Evolutionary conservation across 2,329 filamentous ascomycete genomes (phyloP).

Genomic region (Fusarium tuaranense): DNA sequence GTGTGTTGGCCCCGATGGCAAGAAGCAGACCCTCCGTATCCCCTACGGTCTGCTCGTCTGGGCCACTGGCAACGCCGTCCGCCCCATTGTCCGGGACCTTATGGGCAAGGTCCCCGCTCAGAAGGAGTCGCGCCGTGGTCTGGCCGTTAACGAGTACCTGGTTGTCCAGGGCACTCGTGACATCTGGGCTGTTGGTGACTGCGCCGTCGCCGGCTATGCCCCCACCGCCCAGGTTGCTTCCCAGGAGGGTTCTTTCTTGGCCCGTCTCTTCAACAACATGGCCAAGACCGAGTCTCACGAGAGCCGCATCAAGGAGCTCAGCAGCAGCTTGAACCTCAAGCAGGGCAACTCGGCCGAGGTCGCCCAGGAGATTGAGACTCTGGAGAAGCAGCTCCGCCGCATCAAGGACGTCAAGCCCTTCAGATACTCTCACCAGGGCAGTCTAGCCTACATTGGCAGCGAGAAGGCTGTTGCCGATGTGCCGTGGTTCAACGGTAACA

Average conservation of each 20-base stretch:
- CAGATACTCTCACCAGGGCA: slow-evolving; percentile 98
- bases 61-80: slow-evolving; percentile 96
- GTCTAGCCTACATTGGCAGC: slow-evolving; percentile 96
- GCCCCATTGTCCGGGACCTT: slow-evolving; percentile 89
- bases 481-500: slow-evolving; percentile 96
- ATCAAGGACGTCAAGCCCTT: slow-evolving; percentile 97
- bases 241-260: slow-evolving; percentile 96
- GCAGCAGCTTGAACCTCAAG: slow-evolving; percentile 69
- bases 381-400: slow-evolving; percentile 87
- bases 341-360: slow-evolving; percentile 75
- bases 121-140: slow-evolving; percentile 92
- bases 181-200: slow-evolving; percentile 98
- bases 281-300: slow-evolving; percentile 92
- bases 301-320: slow-evolving; percentile 77
- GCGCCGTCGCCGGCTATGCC: slow-evolving; percentile 96
- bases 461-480: slow-evolving; percentile 98
- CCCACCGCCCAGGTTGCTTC: slow-evolving; percentile 96
- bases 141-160: slow-evolving; percentile 98
- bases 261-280: slow-evolving; percentile 98
- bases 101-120: slow-evolving; percentile 94
- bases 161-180: slow-evolving; percentile 97
- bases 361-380: slow-evolving; percentile 81
- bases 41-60: slow-evolving; percentile 97
- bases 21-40: slow-evolving; percentile 83
- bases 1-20: slow-evolving; percentile 82